Conservation (phyloP, 352 stramenopile genomes). For the Globisporangium viniferum region DNA sequence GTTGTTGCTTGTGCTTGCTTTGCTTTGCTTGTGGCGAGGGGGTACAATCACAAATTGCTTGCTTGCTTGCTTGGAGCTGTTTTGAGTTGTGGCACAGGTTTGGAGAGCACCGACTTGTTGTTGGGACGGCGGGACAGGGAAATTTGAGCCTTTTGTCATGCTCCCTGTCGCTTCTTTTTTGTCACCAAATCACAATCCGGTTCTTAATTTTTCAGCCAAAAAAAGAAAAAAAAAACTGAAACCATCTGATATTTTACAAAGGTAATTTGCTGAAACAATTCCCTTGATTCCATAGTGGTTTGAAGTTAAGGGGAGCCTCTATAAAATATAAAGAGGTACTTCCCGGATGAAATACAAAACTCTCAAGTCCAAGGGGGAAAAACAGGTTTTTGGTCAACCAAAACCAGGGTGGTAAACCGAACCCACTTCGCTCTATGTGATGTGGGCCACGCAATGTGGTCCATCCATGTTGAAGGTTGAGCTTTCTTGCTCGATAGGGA, state of each 20-base stretch:
- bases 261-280: no score
- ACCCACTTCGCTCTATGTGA: background rate
- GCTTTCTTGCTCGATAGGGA: constrained; percentile 3
- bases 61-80: background rate
- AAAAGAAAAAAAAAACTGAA: background rate
- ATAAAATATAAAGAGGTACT: no score
- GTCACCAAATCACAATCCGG: background rate
- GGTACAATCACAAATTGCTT: background rate
- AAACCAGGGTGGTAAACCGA: background rate
- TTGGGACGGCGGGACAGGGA: background rate
- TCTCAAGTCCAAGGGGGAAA: no score
- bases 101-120: background rate
- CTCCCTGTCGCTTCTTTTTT: background rate
- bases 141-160: background rate
- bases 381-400: no score
- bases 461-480: constrained; percentile 1
- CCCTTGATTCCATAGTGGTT: no score
- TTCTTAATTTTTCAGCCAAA: background rate
- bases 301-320: no score
- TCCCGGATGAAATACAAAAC: no score
- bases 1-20: background rate
- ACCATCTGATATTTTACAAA: no score
- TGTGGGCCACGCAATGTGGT: background rate
- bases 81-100: background rate
- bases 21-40: no score